Conservation (phyloP, 2,329 filamentous ascomycete species). For the Paecilomyces formosus region DNA sequence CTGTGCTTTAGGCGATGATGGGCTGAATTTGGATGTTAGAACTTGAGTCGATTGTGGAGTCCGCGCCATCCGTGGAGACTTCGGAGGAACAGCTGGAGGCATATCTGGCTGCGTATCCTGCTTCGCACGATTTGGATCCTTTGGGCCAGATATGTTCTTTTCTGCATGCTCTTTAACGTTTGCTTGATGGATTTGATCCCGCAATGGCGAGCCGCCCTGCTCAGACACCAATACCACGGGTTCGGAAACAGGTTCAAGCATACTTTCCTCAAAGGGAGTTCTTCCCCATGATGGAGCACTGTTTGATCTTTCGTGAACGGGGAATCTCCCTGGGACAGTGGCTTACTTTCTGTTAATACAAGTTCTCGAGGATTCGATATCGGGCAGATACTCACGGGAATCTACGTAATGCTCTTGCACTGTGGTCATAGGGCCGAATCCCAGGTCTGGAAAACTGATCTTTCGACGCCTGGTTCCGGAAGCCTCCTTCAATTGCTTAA, state of each 20-base stretch:
- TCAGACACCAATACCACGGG: conserved; percentile 5
- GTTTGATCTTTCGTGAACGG: conserved; percentile 16
- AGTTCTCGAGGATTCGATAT: neutral
- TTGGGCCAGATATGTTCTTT: neutral
- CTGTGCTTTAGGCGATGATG: neutral
- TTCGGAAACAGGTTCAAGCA: conserved; percentile 7
- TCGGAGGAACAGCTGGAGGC: conserved; percentile 18
- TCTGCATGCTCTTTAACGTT: neutral
- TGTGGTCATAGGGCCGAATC: conserved; percentile 8
- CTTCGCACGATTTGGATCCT: neutral
- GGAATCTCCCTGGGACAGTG: conserved; percentile 19
- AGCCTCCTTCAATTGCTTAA: conserved; percentile 8
- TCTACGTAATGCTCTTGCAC: conserved; percentile 13
- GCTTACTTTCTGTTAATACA: conserved; percentile 9
- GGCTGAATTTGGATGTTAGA: conserved; percentile 3
- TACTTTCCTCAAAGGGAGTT: conserved; percentile 4
- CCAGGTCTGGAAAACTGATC: conserved; percentile 12
- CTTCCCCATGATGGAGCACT: conserved; percentile 14
- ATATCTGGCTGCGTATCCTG: conserved; percentile 3
- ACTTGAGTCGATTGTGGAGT: conserved; percentile 5
- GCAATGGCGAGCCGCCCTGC: conserved; percentile 2
- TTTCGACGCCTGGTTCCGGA: conserved; percentile 10
- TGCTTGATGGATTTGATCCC: neutral
- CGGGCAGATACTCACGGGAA: conserved; percentile 16
- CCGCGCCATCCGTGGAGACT: conserved; percentile 15